phyloP scores from a whole-genome alignment of 2,329 filamentous ascomycete species.

The Proliferodiscus dingleyae region DNA sequence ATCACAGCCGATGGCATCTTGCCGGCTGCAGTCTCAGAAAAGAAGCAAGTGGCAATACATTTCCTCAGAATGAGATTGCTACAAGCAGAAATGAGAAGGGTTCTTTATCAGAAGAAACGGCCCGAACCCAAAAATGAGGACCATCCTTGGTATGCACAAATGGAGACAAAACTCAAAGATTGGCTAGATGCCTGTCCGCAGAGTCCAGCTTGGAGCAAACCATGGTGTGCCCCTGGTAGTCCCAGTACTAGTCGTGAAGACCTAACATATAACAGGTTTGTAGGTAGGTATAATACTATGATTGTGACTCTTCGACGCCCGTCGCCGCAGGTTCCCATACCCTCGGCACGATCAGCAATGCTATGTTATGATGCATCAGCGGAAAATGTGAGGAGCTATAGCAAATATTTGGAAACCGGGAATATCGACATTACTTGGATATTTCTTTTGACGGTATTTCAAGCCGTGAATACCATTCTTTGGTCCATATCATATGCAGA shows the following conservation, averaged over 20 bases:
- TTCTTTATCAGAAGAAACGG: constrained; percentile 79
- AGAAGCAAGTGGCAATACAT: constrained; percentile 86
- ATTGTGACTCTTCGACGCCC: constrained; percentile 83
- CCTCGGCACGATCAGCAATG: constrained; percentile 70
- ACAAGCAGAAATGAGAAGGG: constrained; percentile 82
- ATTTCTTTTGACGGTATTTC: constrained; percentile 83
- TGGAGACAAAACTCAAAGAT: constrained; percentile 70
- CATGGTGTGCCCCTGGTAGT: constrained; percentile 53
- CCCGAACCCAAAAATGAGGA: constrained; percentile 70
- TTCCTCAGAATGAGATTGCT: constrained; percentile 87
- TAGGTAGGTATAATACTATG: constrained; percentile 76
- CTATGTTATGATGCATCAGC: constrained; percentile 80
- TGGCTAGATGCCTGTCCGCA: constrained; percentile 77
- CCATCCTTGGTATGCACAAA: constrained; percentile 81
- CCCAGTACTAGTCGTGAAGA: background rate
- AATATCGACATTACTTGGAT: constrained; percentile 90
- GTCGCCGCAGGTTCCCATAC: constrained; percentile 85
- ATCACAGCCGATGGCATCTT: constrained; percentile 75
- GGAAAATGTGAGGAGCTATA: constrained; percentile 76
- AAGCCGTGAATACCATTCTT: constrained; percentile 84
- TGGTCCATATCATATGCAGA: constrained; percentile 89
- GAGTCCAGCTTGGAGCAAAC: constrained; percentile 65
- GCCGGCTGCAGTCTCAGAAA: constrained; percentile 66
- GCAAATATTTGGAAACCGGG: constrained; percentile 70
- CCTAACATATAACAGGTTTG: constrained; percentile 46